Evolutionary conservation across 441 rosid species (phyloP).

Genomic region (Macaranga tanarius): DNA sequence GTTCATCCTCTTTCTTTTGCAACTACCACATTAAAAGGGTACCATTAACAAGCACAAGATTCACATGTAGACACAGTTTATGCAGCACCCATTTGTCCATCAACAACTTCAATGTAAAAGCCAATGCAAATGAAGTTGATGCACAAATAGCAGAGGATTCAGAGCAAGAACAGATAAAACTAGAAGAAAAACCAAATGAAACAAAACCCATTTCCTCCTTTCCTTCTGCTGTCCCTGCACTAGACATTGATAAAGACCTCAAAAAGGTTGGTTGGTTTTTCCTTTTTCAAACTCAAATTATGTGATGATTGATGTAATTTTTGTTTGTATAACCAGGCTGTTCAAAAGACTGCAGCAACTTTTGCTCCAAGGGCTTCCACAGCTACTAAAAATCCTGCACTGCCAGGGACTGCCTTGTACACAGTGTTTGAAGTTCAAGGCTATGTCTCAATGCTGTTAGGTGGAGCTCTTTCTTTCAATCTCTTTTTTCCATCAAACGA

Average conservation of each 20-base stretch:
- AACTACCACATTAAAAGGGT: conserved; percentile 30
- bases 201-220: conserved; percentile 22
- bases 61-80: neutral
- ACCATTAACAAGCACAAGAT: conserved; percentile 19
- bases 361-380: conserved; percentile 97
- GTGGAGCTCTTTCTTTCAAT: conserved; percentile 85
- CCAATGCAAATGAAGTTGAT: conserved; percentile 47
- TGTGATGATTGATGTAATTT: neutral
- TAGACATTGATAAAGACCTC: conserved; percentile 69
- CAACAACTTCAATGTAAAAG: conserved; percentile 32
- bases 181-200: conserved; percentile 24
- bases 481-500: conserved; percentile 83
- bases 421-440: conserved; percentile 91
- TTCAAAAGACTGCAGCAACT: conserved; percentile 90
- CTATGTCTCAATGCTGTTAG: conserved; percentile 68
- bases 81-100: conserved; percentile 18
- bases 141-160: conserved; percentile 35
- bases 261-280: conserved; percentile 52
- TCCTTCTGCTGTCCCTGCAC: conserved; percentile 27
- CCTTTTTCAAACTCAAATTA: neutral
- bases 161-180: conserved; percentile 24
- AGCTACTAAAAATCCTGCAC: conserved; percentile 84
- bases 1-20: conserved; percentile 43
- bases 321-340: conserved; percentile 49
- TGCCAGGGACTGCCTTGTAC: conserved; percentile 82